phyloP scores from a whole-genome alignment of 257 asterid genomes.

The Ilex aquifolium region DNA sequence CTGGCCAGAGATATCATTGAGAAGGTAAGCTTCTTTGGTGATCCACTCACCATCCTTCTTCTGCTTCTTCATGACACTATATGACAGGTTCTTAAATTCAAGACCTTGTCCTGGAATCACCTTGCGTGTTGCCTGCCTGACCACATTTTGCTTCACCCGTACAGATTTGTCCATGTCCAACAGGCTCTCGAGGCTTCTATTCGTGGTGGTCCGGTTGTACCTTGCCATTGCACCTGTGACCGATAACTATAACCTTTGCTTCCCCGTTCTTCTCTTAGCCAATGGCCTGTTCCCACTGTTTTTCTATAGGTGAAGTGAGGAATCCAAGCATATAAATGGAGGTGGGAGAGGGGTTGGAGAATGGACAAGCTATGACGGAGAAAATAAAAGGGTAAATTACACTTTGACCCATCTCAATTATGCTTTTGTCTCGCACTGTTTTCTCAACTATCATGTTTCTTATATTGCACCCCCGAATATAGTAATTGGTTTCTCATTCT shows the following conservation, averaged over 20 bases:
- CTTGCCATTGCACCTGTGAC: constrained; percentile 25
- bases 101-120: constrained; percentile 72
- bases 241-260: too few relatives aligned
- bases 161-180: constrained; percentile 48
- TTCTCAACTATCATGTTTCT: too few relatives aligned
- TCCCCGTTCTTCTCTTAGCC: too few relatives aligned
- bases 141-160: constrained; percentile 13
- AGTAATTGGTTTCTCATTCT: too few relatives aligned
- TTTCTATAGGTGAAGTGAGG: constrained; percentile 4
- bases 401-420: too few relatives aligned
- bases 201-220: constrained; percentile 24
- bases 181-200: constrained; percentile 51
- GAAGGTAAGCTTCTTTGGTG: constrained; percentile 62
- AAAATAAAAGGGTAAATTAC: constrained; percentile 9
- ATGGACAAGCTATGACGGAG: constrained; percentile 8
- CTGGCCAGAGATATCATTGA: constrained; percentile 77
- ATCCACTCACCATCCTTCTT: constrained; percentile 78
- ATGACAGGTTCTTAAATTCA: constrained; percentile 63
- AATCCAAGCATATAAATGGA: constrained; percentile 21
- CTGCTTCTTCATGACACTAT: constrained; percentile 53
- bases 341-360: neutral
- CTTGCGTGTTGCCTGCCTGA: constrained; percentile 37
- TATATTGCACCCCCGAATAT: too few relatives aligned
- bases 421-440: too few relatives aligned
- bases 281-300: too few relatives aligned